These are phyloP conservation scores for Starmerella sp. DNA, from an alignment of 805 yeast species.

Conservation along the genomic window DNA sequence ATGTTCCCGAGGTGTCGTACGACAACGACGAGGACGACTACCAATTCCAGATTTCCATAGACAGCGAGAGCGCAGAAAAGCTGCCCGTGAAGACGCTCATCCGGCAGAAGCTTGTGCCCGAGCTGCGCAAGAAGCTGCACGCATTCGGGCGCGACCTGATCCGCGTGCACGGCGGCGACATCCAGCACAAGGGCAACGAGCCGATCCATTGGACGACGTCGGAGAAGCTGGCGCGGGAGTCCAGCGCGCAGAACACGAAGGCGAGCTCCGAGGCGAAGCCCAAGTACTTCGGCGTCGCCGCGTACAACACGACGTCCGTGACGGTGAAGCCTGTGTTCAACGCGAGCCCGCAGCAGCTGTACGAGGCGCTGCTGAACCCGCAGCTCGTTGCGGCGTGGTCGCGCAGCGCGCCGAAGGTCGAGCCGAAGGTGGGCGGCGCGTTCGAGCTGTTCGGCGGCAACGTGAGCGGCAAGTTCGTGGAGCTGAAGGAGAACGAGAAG, in stretches of 20 bases:
- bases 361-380: conserved; percentile 62
- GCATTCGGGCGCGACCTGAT: conserved; percentile 73
- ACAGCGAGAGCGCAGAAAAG: conserved; percentile 38
- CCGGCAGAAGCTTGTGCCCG: conserved; percentile 53
- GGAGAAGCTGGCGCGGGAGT: conserved; percentile 2
- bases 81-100: conserved; percentile 41
- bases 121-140: conserved; percentile 48
- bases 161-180: conserved; percentile 64
- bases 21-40: conserved; percentile 78
- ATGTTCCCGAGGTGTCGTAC: conserved; percentile 86
- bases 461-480: conserved; percentile 56
- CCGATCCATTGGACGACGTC: conserved; percentile 18
- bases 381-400: conserved; percentile 85
- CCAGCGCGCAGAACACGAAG: conserved; percentile 13
- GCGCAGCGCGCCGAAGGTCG: conserved; percentile 53
- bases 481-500: conserved; percentile 45
- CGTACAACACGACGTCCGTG: conserved; percentile 70
- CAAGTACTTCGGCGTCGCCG: conserved; percentile 30
- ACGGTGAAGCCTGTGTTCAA: conserved; percentile 70
- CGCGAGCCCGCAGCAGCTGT: conserved; percentile 79
- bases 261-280: conserved; percentile 7
- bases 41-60: conserved; percentile 66
- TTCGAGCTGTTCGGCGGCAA: conserved; percentile 81
- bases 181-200: conserved; percentile 54
- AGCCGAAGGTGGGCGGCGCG: conserved; percentile 47